Evolutionary conservation across 306 rosid genomes (phyloP), one percentile per base, ranked within the genome.

Genomic region (Inga oerstediana): DNA sequence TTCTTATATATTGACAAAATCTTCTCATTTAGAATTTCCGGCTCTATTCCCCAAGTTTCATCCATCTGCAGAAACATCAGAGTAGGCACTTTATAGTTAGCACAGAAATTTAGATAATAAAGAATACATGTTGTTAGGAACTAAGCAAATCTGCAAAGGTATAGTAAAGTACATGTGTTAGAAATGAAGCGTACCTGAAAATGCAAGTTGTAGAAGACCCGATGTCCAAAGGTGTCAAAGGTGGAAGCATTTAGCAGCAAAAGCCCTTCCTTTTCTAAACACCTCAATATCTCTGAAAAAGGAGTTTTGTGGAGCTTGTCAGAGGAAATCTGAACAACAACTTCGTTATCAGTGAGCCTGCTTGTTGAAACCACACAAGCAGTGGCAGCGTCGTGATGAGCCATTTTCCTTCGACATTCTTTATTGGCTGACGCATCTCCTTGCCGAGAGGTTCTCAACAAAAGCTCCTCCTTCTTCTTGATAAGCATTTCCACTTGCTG

Each of bases 191-290:
- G 10, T 46, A 73, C 97, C 84, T 88, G 85, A 10, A 91, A 84
- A 83, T 93, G 97, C 77, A 93, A 51, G 80, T 75, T 84, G 56
- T 84, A 82, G 91, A 94, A 90, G 46, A 83, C 46, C 80, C 83
- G 93, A 13, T 88, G 94, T 72, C 77, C 90, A 80, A 83, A 85
- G 13, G 97, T 86, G 74, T 90, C 79, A 43, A 89, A 91, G 32
- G 94, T 88, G 84, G 97, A 91, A 87, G 91, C 92, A 85, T 93
- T 78, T 8, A 89, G 86, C 22, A 91, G 43, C 72, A 88, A 14
- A 72, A 72, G 68, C 22, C 27, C 78, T 88, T 82, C 3, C 90
- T 89, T 77, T 83, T 95, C 95, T 61, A 93, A 85, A 81, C 68
- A 79, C 3, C 65, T n/a, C 78, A 95, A 83, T 43, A 88, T 84